phyloP scores from a whole-genome alignment of 495 filamentous ascomycete genomes.

The Aspergillus asperescens region DNA sequence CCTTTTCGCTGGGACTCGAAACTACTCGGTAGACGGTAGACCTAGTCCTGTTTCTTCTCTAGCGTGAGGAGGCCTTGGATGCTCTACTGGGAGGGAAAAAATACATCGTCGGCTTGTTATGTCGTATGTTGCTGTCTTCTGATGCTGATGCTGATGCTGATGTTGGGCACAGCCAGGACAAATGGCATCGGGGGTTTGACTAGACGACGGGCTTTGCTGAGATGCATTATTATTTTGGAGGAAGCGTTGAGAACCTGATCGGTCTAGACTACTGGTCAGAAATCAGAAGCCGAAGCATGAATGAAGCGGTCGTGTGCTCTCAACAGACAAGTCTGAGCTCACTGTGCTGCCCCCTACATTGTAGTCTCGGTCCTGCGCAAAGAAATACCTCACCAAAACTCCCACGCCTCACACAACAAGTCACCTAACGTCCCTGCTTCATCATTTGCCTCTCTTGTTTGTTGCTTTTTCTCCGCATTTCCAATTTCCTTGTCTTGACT shows the following conservation, averaged over 20 bases:
- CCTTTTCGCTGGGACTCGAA: constrained; percentile 10
- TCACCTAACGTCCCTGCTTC: no score
- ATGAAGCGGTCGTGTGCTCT: no score
- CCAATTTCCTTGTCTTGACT: neutral
- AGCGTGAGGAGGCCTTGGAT: neutral
- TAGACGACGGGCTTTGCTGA: no score
- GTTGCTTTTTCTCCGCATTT: constrained; percentile 22
- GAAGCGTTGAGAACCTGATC: no score
- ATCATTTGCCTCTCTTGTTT: constrained; percentile 9
- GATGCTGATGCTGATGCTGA: no score
- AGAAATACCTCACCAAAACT: constrained; percentile 21
- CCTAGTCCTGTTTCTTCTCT: constrained; percentile 11
- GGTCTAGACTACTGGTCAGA: no score
- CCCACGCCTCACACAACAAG: neutral
- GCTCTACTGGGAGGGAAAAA: constrained; percentile 14
- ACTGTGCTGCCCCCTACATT: constrained; percentile 16
- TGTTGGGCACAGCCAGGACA: no score
- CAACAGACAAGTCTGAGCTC: constrained; percentile 4
- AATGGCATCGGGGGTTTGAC: no score
- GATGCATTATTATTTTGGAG: no score
- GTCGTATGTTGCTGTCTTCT: no score
- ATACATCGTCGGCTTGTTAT: no score
- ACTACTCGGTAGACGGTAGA: constrained; percentile 13
- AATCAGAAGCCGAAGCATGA: no score
- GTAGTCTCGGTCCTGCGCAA: constrained; percentile 21